Percentiles rank a stretch among this genome's conserved stretches.
Conservation (phyloP, 306 rosid species). For the Dryas octopetala region DNA sequence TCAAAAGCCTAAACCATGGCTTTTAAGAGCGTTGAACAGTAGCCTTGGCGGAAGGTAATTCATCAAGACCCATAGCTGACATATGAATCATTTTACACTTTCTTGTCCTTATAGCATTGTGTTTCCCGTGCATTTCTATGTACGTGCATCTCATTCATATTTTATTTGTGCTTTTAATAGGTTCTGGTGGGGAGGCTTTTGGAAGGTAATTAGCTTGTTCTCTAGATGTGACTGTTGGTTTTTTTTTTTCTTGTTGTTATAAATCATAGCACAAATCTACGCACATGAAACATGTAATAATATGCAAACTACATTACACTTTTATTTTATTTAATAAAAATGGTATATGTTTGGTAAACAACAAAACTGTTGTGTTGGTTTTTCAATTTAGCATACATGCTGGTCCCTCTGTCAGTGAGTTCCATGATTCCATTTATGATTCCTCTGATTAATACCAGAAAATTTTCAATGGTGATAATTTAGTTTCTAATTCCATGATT, state of each 20-base stretch:
- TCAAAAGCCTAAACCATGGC: slow-evolving; percentile 86
- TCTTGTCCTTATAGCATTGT: neutral
- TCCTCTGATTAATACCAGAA: neutral
- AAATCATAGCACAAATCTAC: neutral
- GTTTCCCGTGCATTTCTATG: slow-evolving; percentile 16
- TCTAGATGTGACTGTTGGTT: neutral
- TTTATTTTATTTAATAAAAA: neutral
- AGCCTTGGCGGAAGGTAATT: slow-evolving; percentile 85
- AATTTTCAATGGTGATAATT: neutral
- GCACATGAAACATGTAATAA: neutral
- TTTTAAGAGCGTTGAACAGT: slow-evolving; percentile 76
- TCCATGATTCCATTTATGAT: slow-evolving; percentile 1
- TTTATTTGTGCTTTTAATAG: slow-evolving; percentile 39
- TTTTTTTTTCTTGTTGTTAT: neutral
- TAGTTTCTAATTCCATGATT: neutral
- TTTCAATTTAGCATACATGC: neutral
- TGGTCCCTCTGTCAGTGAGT: neutral
- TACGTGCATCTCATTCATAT: slow-evolving; percentile 20
- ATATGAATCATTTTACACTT: slow-evolving; percentile 1
- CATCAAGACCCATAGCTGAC: slow-evolving; percentile 23
- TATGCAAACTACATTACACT: neutral
- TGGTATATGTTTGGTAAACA: neutral
- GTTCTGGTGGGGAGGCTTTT: slow-evolving; percentile 98
- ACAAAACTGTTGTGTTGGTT: neutral
- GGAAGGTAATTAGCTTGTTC: slow-evolving; percentile 58